Percentiles rank a stretch among this genome's conserved stretches.
Conservation (phyloP, 352 stramenopile species). For the Globisporangium spinosum region DNA sequence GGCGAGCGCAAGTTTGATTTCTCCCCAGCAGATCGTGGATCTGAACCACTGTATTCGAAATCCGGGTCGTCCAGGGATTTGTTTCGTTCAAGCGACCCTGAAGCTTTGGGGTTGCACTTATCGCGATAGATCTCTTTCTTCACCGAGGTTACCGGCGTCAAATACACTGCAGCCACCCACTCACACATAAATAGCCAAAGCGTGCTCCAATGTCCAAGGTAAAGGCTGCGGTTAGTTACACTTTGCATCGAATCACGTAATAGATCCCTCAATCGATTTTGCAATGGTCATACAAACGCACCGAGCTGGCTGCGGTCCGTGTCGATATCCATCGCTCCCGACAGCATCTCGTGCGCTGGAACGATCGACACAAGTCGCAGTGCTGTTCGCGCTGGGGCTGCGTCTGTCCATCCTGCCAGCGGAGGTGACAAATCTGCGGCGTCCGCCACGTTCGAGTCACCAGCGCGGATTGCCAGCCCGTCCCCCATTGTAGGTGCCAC, state of each 20-base stretch:
- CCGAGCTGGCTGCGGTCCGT: constrained; percentile 32
- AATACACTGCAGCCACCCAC: constrained; percentile 26
- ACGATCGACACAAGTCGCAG: constrained; percentile 25
- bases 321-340: constrained; percentile 25
- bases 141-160: constrained; percentile 33
- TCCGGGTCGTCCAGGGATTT: constrained; percentile 2
- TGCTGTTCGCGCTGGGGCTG: not conserved
- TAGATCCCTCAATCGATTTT: too few species aligned
- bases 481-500: not conserved
- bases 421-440: not conserved
- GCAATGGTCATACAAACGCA: constrained; percentile 13
- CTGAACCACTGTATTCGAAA: not conserved
- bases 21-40: not conserved
- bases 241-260: too few species aligned
- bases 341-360: constrained; percentile 17
- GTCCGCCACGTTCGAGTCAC: not conserved
- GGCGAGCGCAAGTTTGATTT: not conserved
- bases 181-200: not conserved
- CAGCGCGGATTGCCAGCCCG: not conserved
- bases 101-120: constrained; percentile 25
- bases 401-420: not conserved
- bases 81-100: not conserved
- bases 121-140: constrained; percentile 38
- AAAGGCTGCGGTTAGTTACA: not conserved
- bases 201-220: not conserved